Base-by-base conservation (phyloP, 2,329 filamentous ascomycete species). In the Rhynchosporium graminicola region DNA sequence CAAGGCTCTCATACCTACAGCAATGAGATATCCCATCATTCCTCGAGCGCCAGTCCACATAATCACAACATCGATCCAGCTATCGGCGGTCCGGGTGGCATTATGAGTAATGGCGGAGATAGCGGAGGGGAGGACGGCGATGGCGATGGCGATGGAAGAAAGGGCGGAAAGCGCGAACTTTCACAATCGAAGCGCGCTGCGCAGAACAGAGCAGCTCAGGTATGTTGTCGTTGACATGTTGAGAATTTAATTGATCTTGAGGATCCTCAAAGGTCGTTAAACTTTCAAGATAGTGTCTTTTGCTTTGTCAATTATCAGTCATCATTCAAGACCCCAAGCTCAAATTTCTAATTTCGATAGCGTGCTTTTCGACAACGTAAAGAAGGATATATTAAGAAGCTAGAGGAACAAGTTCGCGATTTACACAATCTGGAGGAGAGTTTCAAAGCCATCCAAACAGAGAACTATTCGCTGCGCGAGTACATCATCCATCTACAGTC, bases 361-460 rank as follows among this genome's bases (percentile, higher is more conserved):
- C 87, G 95, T 75, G 95, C 95, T 47, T 99, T 99, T 78, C 91
- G 95, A 47, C 93, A 98, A 78, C 90, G 95, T 66, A 99, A 99
- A 76, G 95, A 99, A 77, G 91, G 91, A 51, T 97, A 99, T 76
- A 99, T 99, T 76, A 96, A 96, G 80, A 96, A 96, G 76, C 84
- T 99, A 6, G 95, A 99, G 77, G 90, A 95, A 74, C 91, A 98
- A 75, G 92, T 97, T 57, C 88, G 91, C 71, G 91, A 95, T 36
- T 90, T 87, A 68, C 83, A 86, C 69, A 83, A 86, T 20, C 85
- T 97, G 76, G 90, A 92, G 68, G 84, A 90, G 66, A 86, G 84
- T 61, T 92, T 86, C 77, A 95, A 96, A 76, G 79, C 83, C n/a
- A 79, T 96, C 31, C 91, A 97, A 74, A 82, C 85, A 33, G 94